Conservation (phyloP, 768 basidiomycete genomes). For the Serendipita indica region DNA sequence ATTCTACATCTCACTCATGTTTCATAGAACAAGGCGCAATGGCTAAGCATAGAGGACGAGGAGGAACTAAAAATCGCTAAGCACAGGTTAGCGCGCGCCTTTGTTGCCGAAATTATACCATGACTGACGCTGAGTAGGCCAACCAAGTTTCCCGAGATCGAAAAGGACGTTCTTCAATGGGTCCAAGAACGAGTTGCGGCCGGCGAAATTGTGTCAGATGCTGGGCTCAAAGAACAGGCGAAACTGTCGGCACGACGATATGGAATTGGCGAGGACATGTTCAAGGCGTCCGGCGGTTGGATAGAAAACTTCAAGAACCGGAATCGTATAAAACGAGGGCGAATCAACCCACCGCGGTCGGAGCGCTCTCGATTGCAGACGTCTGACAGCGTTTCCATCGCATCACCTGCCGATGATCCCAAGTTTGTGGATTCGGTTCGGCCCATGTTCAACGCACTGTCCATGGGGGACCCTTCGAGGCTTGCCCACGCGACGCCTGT, state of each 20-base stretch:
- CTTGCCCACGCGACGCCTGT: not conserved
- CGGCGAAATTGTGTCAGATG: conserved; percentile 39
- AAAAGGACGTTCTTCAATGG: conserved; percentile 46
- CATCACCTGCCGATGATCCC: not conserved
- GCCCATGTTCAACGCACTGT: not conserved
- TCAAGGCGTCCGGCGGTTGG: conserved; percentile 90
- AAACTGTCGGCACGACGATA: conserved; percentile 45
- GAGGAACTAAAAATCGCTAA: conserved; percentile 47
- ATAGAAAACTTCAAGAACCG: conserved; percentile 84
- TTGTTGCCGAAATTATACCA: not conserved
- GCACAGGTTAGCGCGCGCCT: conserved; percentile 38
- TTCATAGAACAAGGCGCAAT: conserved; percentile 45
- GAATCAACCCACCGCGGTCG: not conserved
- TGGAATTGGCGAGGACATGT: conserved; percentile 49
- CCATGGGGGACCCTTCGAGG: not conserved
- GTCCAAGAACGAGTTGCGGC: conserved; percentile 32
- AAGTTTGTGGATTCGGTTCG: not conserved
- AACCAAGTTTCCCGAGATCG: conserved; percentile 69
- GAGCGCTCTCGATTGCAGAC: not conserved
- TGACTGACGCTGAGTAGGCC: conserved; percentile 30
- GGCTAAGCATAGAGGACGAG: conserved; percentile 54
- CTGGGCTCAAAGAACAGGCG: conserved; percentile 48
- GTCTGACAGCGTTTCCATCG: not conserved
- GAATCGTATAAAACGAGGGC: conserved; percentile 36
- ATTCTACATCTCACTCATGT: not conserved